Percentiles rank a stretch among this genome's conserved stretches.
Evolutionary conservation across 2,329 filamentous ascomycete genomes (phyloP).

Genomic region (Monilinia laxa): DNA sequence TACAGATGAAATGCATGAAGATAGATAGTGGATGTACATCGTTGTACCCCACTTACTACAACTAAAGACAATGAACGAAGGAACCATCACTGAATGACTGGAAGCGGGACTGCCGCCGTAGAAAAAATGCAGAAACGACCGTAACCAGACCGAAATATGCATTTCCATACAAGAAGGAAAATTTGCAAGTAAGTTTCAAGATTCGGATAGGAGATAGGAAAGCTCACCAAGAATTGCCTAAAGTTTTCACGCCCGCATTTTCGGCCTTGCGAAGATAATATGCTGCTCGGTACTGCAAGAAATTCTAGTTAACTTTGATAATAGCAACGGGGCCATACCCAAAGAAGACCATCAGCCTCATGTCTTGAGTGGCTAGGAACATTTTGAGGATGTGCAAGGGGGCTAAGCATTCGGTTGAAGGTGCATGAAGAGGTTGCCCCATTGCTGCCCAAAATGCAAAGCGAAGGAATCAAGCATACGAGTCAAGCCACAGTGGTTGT

Average conservation of each 20-base stretch:
- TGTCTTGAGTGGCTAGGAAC: constrained; percentile 37
- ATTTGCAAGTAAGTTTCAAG: background rate
- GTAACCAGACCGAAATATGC: constrained; percentile 10
- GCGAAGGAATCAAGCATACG: constrained; percentile 30
- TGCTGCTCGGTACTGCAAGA: constrained; percentile 69
- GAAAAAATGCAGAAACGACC: constrained; percentile 2
- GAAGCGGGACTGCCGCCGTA: constrained; percentile 16
- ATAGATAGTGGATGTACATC: constrained; percentile 15
- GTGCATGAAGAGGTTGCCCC: constrained; percentile 32
- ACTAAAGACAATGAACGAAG: constrained; percentile 27
- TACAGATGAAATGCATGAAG: constrained; percentile 12
- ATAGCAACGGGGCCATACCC: constrained; percentile 1
- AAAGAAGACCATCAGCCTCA: constrained; percentile 47
- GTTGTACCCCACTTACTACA: constrained; percentile 17
- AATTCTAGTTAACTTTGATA: constrained; percentile 14
- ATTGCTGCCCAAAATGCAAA: constrained; percentile 49
- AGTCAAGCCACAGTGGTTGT: constrained; percentile 36
- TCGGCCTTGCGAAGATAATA: constrained; percentile 92
- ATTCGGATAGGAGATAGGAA: constrained; percentile 24
- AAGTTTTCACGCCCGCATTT: constrained; percentile 79
- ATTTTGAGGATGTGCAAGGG: constrained; percentile 31
- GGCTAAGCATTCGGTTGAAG: constrained; percentile 19
- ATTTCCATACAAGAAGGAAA: constrained; percentile 17
- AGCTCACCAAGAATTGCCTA: constrained; percentile 91
- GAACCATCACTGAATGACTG: constrained; percentile 27